Percentiles rank a stretch among this genome's conserved stretches.
phyloP scores from a whole-genome alignment of 257 asterid genomes.

The Perilla frutescens region DNA sequence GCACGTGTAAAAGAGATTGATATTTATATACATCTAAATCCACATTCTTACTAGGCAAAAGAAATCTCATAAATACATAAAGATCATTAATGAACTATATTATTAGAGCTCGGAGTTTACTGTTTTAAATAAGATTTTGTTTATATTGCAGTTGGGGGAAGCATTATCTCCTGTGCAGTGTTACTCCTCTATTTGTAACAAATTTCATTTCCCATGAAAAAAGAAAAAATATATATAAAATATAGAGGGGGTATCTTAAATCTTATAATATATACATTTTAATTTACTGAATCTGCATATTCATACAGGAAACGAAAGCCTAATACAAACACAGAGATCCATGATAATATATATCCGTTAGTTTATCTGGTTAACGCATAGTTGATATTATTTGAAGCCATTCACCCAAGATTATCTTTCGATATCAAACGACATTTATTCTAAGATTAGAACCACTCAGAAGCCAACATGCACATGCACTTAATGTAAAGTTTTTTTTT shows the following conservation, averaged over 20 bases:
- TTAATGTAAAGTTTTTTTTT: not conserved
- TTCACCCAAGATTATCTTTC: not conserved
- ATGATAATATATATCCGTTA: not conserved
- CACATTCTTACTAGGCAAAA: slow-evolving; percentile 5
- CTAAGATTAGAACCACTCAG: slow-evolving; percentile 21
- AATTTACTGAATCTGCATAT: slow-evolving; percentile 3
- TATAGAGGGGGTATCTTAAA: slow-evolving; percentile 2
- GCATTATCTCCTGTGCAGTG: not conserved
- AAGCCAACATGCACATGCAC: not conserved
- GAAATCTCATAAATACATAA: slow-evolving; percentile 9
- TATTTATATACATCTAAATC: slow-evolving; percentile 3
- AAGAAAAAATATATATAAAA: not conserved
- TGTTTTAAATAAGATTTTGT: not conserved
- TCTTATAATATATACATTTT: not conserved
- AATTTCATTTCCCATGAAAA: not conserved
- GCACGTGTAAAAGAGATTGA: slow-evolving; percentile 11
- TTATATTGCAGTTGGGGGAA: not conserved
- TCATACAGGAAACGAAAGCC: not conserved
- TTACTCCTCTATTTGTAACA: not conserved
- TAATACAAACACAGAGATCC: slow-evolving; percentile 10
- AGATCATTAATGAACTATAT: not conserved
- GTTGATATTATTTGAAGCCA: slow-evolving; percentile 18
- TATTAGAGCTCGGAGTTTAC: not conserved
- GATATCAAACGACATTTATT: not conserved
- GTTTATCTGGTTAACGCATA: slow-evolving; percentile 11